phyloP scores from a whole-genome alignment of 2,329 filamentous ascomycete species.

The Beauveria sp. region DNA sequence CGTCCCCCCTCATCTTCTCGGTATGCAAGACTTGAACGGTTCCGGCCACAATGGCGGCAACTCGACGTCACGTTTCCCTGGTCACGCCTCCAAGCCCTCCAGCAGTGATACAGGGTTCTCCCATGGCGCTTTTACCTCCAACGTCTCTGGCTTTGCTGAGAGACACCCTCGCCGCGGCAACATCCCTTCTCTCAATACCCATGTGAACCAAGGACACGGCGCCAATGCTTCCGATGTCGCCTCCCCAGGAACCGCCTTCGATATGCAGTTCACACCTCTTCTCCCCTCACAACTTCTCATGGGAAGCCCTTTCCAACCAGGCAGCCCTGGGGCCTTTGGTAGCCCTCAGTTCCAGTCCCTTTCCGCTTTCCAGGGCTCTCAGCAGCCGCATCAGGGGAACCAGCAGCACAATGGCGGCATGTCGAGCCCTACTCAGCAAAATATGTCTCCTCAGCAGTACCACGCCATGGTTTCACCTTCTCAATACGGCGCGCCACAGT shows the following conservation, averaged over 20 bases:
- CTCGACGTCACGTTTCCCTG: conserved; percentile 50
- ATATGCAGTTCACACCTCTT: conserved; percentile 97
- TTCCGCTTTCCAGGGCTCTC: conserved; percentile 56
- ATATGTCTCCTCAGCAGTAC: conserved; percentile 75
- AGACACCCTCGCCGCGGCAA: conserved; percentile 77
- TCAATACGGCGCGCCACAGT: conserved; percentile 71
- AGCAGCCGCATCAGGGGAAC: conserved; percentile 39
- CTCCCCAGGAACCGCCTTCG: conserved; percentile 80
- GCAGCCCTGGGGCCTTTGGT: conserved; percentile 80
- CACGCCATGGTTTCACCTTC: conserved; percentile 81
- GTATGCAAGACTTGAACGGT: conserved; percentile 75
- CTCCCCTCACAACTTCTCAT: conserved; percentile 90
- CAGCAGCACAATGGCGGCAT: conserved; percentile 55
- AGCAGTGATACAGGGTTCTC: conserved; percentile 85
- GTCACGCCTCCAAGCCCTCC: conserved; percentile 71
- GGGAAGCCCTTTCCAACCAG: conserved; percentile 93
- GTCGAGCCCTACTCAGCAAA: conserved; percentile 67
- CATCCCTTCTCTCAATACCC: conserved; percentile 89
- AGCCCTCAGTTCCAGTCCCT: conserved; percentile 89
- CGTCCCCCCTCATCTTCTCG: conserved; percentile 78
- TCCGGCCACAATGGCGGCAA: conserved; percentile 44
- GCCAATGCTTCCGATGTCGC: conserved; percentile 65
- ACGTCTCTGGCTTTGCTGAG: conserved; percentile 77
- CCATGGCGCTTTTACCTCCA: conserved; percentile 83
- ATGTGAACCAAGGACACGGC: conserved; percentile 42